Evolutionary conservation across 108 stramenopile genomes (phyloP).

Genomic region (Conticribra weissflogii): DNA sequence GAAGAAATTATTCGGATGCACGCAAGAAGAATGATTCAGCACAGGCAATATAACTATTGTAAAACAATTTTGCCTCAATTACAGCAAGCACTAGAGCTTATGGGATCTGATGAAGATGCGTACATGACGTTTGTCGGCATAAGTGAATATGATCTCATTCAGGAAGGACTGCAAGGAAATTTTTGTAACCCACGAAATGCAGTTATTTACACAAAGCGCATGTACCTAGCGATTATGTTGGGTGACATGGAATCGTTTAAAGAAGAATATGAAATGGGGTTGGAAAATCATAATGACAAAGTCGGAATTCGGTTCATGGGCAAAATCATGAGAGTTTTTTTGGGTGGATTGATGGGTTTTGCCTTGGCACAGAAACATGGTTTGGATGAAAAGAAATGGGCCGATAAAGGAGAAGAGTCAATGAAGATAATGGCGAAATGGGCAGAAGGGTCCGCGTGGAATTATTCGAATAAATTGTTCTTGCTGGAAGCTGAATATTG

Average conservation of each 20-base stretch:
- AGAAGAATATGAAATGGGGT: background rate
- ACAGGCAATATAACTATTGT: background rate
- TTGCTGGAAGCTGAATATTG: conserved; percentile 54
- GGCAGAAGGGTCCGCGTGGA: conserved; percentile 42
- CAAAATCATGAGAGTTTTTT: conserved; percentile 33
- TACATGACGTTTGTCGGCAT: background rate
- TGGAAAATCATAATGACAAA: background rate
- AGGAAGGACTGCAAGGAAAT: background rate
- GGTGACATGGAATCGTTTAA: background rate
- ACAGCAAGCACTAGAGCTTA: background rate
- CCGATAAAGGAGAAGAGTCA: conserved; percentile 4
- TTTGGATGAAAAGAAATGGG: conserved; percentile 18
- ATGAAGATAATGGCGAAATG: conserved; percentile 32
- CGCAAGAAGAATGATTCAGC: background rate
- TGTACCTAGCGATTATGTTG: background rate
- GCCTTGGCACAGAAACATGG: conserved; percentile 25
- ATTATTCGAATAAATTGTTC: conserved; percentile 46
- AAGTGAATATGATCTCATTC: background rate
- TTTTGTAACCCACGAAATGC: too few species aligned
- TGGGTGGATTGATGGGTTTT: conserved; percentile 40
- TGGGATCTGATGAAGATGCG: background rate
- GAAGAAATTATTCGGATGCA: background rate
- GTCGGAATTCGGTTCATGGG: too few species aligned
- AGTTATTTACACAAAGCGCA: background rate
- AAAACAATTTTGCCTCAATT: background rate